phyloP scores from a whole-genome alignment of 1,139 yeast genomes.

The Hansenula sp. region DNA sequence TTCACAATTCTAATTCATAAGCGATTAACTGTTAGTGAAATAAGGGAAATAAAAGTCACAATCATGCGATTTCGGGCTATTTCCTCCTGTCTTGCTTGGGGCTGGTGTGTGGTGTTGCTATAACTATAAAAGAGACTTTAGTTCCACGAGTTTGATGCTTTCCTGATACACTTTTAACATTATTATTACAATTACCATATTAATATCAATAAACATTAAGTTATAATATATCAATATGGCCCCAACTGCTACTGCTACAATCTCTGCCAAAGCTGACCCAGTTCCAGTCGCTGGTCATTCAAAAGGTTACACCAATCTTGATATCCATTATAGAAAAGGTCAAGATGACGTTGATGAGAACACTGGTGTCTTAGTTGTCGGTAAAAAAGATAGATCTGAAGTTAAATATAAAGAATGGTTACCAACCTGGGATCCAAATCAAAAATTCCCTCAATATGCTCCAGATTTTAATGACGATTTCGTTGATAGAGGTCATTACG shows the following conservation, averaged over 20 bases:
- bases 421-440: slow-evolving; percentile 47
- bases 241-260: slow-evolving; percentile 9
- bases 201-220: neutral
- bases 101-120: too few species aligned
- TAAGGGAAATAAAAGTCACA: too few species aligned
- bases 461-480: slow-evolving; percentile 38
- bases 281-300: neutral
- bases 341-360: slow-evolving; percentile 17
- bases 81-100: too few species aligned
- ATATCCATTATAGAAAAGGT: slow-evolving; percentile 22
- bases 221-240: slow-evolving; percentile 4
- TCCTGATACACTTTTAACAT: too few species aligned
- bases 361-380: slow-evolving; percentile 19
- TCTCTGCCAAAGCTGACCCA: slow-evolving; percentile 9
- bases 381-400: slow-evolving; percentile 13
- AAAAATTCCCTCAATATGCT: slow-evolving; percentile 34
- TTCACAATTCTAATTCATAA: too few species aligned
- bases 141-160: too few species aligned
- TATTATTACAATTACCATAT: neutral
- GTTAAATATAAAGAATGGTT: slow-evolving; percentile 31
- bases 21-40: too few species aligned
- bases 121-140: too few species aligned
- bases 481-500: slow-evolving; percentile 51
- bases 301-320: slow-evolving; percentile 17
- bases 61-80: too few species aligned